Evolutionary conservation across 371 early-diverging fungal species (phyloP).

Genomic region (Entomophthora muscae): DNA sequence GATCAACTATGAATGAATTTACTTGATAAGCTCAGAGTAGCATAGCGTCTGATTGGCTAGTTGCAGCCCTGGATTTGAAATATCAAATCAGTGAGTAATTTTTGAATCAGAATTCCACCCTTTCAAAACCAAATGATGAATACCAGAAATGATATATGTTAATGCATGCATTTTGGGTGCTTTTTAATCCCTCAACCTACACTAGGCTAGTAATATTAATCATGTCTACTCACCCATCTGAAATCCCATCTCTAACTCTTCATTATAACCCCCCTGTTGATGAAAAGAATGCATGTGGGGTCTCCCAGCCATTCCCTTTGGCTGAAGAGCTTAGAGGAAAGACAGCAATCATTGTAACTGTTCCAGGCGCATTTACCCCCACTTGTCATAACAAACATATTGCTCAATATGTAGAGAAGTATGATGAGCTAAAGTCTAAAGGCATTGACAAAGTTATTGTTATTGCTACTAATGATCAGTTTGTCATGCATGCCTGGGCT

Average conservation of each 20-base stretch:
- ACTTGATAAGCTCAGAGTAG: too few species aligned
- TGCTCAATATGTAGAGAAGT: conserved; percentile 29
- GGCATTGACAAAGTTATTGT: conserved; percentile 47
- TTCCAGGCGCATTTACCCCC: conserved; percentile 53
- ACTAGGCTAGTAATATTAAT: too few species aligned
- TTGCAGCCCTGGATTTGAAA: too few species aligned
- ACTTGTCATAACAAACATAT: conserved; percentile 55
- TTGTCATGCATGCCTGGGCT: conserved; percentile 63
- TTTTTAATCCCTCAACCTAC: too few species aligned
- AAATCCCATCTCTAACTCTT: conserved; percentile 2
- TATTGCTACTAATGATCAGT: conserved; percentile 34
- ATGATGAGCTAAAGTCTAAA: conserved; percentile 35
- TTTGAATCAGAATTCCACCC: too few species aligned
- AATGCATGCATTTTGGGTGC: too few species aligned
- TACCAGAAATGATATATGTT: too few species aligned
- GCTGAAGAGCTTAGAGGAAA: conserved; percentile 40
- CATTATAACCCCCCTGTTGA: conserved; percentile 14
- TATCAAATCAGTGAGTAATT: too few species aligned
- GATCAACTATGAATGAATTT: too few species aligned
- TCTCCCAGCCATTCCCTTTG: conserved; percentile 14
- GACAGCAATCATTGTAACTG: conserved; percentile 55
- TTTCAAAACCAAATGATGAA: too few species aligned
- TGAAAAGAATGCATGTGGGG: conserved; percentile 15
- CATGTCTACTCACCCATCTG: too few species aligned
- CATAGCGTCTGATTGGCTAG: too few species aligned